phyloP scores from a whole-genome alignment of 2,329 filamentous ascomycete species.

The Mariannaea elegans region DNA sequence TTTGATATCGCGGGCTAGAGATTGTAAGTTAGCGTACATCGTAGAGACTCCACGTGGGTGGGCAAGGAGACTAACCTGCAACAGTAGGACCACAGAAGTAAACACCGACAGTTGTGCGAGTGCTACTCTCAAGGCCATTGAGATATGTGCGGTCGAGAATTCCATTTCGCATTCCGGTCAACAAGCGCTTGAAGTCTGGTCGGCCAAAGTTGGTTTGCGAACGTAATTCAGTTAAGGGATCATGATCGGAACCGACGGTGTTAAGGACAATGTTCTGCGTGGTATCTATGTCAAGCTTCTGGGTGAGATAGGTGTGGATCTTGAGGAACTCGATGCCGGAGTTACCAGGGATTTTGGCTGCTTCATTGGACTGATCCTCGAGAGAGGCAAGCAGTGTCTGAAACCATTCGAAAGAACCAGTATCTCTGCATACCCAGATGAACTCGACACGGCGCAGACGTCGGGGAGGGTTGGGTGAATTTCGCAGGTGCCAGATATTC shows the following conservation, averaged over 20 bases:
- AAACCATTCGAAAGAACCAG: slow-evolving; percentile 98
- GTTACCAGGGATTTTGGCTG: slow-evolving; percentile 72
- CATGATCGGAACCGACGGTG: slow-evolving; percentile 85
- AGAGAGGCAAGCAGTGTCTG: slow-evolving; percentile 91
- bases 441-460: slow-evolving; percentile 96
- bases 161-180: slow-evolving; percentile 86
- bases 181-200: slow-evolving; percentile 85
- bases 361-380: slow-evolving; percentile 82
- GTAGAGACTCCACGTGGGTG: not conserved
- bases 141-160: slow-evolving; percentile 88
- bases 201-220: slow-evolving; percentile 93
- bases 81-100: slow-evolving; percentile 95
- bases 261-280: slow-evolving; percentile 98
- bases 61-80: slow-evolving; percentile 57
- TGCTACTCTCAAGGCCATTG: slow-evolving; percentile 77
- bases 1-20: slow-evolving; percentile 81
- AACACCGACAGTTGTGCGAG: slow-evolving; percentile 88
- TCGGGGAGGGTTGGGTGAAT: slow-evolving; percentile 86
- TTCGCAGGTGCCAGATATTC: slow-evolving; percentile 97
- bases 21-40: slow-evolving; percentile 44
- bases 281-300: slow-evolving; percentile 90
- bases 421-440: slow-evolving; percentile 98
- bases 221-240: slow-evolving; percentile 92
- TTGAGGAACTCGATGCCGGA: slow-evolving; percentile 86
- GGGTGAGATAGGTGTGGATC: slow-evolving; percentile 97